A percentile compares a stretch with the other conserved stretches of the same genome.
phyloP scores from a whole-genome alignment of 352 stramenopile species.

The Phytopythium delawarense region DNA sequence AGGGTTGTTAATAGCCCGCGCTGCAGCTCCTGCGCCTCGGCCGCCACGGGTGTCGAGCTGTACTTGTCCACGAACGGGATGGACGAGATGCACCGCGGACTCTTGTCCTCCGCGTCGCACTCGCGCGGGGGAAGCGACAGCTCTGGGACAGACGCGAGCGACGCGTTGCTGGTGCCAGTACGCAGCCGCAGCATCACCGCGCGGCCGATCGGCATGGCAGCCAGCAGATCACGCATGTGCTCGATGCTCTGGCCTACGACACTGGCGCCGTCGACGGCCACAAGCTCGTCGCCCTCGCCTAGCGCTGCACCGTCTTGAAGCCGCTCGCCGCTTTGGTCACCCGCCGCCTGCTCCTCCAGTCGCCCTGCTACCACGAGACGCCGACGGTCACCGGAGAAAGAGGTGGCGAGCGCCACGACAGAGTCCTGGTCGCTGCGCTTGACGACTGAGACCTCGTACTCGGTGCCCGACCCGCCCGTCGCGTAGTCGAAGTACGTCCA shows the following conservation, averaged over 20 bases:
- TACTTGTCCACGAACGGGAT: constrained; percentile 16
- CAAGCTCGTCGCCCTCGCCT: constrained; percentile 49
- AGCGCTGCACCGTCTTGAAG: constrained; percentile 4
- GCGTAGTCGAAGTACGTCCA: constrained; percentile 74
- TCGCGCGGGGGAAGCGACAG: background rate
- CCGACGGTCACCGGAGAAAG: background rate
- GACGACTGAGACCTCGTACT: constrained; percentile 62
- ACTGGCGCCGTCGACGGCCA: constrained; percentile 54
- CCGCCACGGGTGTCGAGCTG: constrained; percentile 12
- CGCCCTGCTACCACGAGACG: background rate
- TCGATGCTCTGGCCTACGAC: constrained; percentile 32
- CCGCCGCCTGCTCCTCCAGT: constrained; percentile 4
- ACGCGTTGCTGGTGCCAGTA: background rate
- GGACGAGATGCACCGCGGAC: constrained; percentile 5
- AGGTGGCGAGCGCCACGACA: background rate
- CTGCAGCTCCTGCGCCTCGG: constrained; percentile 28
- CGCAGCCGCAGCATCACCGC: constrained; percentile 46
- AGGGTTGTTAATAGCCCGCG: constrained; percentile 30
- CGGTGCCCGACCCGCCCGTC: constrained; percentile 55
- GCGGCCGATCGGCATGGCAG: constrained; percentile 23
- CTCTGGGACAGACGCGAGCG: background rate
- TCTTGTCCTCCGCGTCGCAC: background rate
- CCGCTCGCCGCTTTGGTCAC: background rate
- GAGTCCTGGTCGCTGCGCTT: constrained; percentile 18
- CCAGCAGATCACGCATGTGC: constrained; percentile 31